Evolutionary conservation across 345 rosid species (phyloP).

Genomic region (Syzygium grande): DNA sequence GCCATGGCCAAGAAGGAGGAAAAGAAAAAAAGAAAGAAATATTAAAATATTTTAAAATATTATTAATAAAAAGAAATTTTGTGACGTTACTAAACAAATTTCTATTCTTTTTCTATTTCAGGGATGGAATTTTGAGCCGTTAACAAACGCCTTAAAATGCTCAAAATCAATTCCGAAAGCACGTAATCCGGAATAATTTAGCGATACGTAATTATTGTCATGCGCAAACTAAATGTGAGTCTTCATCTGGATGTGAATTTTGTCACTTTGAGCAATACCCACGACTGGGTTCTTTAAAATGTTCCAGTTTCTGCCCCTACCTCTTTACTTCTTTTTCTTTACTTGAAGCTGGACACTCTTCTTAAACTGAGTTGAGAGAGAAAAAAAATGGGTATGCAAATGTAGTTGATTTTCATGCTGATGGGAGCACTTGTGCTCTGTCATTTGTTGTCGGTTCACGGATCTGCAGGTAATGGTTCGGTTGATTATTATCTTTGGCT

Average conservation of each 20-base stretch:
- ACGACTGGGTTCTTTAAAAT: conserved; percentile 8
- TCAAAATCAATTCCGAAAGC: no score
- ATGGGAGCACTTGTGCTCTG: conserved; percentile 7
- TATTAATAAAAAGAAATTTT: no score
- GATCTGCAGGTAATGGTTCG: conserved; percentile 44
- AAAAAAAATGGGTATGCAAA: conserved; percentile 7
- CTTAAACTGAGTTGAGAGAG: neutral
- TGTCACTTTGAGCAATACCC: neutral
- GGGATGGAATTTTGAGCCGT: no score
- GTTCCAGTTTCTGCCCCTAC: conserved; percentile 6
- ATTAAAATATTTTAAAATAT: no score
- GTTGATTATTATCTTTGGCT: neutral
- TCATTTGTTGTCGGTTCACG: conserved; percentile 23
- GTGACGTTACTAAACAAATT: no score
- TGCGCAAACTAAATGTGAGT: conserved; percentile 35
- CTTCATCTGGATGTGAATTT: neutral
- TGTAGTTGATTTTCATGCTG: conserved; percentile 21
- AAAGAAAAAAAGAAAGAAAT: no score
- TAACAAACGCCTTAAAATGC: no score
- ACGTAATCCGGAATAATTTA: no score
- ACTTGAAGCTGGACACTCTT: neutral
- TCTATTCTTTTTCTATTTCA: no score
- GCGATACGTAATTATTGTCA: no score
- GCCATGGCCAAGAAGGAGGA: no score
- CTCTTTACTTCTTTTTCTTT: neutral